phyloP scores from a whole-genome alignment of 2,329 filamentous ascomycete genomes.

The Colletotrichum trifolii region DNA sequence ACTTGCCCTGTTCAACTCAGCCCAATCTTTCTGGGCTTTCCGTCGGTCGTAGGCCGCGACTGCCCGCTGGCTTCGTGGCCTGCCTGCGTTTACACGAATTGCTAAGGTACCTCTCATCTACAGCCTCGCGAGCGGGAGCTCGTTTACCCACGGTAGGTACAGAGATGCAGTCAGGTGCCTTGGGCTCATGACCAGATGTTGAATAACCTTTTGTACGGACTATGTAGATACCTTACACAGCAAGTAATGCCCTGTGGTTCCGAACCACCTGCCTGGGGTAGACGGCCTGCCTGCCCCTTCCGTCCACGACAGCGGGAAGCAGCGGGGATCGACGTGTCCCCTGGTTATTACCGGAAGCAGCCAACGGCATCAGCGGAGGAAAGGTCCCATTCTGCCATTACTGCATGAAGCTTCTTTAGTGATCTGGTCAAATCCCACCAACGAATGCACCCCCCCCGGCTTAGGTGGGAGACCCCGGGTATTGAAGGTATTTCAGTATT shows the following conservation, averaged over 20 bases:
- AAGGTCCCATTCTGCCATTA: constrained; percentile 23
- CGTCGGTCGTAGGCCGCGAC: too few relatives aligned
- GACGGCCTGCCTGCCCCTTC: constrained; percentile 19
- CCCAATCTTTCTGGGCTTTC: constrained; percentile 23
- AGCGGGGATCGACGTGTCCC: constrained; percentile 22
- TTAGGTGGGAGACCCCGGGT: too few relatives aligned
- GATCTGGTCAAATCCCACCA: constrained; percentile 10
- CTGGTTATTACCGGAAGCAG: constrained; percentile 23
- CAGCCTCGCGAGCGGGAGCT: too few relatives aligned
- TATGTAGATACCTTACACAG: too few relatives aligned
- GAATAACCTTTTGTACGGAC: too few relatives aligned
- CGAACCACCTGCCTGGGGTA: not conserved
- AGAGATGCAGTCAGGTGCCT: too few relatives aligned
- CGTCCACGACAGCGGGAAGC: constrained; percentile 21
- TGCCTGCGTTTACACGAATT: too few relatives aligned
- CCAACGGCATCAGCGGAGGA: constrained; percentile 8
- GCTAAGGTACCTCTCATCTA: not conserved
- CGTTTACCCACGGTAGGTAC: too few relatives aligned
- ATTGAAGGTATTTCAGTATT: too few relatives aligned
- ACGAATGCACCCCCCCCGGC: not conserved
- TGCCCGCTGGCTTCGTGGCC: too few relatives aligned
- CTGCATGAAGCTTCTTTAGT: constrained; percentile 9
- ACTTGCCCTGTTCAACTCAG: constrained; percentile 32
- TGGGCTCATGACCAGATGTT: too few relatives aligned
- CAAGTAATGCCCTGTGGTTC: too few relatives aligned